A percentile compares a stretch with the other conserved stretches of the same genome.
Conservation (phyloP, 1,284 basidiomycete species). For the Ceratobasidium papillatum region DNA sequence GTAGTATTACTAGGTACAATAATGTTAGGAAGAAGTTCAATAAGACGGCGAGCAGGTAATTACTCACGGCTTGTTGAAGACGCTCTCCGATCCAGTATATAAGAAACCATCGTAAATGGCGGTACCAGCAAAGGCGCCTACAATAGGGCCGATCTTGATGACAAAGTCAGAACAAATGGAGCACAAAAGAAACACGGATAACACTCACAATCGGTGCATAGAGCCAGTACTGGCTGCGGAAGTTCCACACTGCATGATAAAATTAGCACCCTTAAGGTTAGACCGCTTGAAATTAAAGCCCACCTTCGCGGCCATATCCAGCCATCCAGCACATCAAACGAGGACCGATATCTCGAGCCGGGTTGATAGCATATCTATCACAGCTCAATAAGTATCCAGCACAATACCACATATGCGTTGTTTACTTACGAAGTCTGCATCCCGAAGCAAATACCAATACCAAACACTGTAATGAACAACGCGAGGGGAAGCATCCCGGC, state of each 20-base stretch:
- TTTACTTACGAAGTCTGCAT: constrained; percentile 40
- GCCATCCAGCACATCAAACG: constrained; percentile 67
- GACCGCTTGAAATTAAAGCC: constrained; percentile 2
- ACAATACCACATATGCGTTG: not conserved
- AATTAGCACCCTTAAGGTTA: constrained; percentile 39
- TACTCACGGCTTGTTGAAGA: constrained; percentile 46
- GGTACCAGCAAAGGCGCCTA: constrained; percentile 51
- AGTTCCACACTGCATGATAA: constrained; percentile 31
- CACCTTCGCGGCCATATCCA: constrained; percentile 62
- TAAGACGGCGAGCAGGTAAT: too few species aligned
- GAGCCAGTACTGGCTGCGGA: constrained; percentile 71
- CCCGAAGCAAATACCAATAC: not conserved
- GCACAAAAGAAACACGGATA: not conserved
- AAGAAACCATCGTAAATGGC: constrained; percentile 51
- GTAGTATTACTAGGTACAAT: not conserved
- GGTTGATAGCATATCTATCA: constrained; percentile 63
- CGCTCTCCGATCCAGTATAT: constrained; percentile 51
- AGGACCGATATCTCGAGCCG: constrained; percentile 71
- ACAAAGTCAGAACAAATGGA: constrained; percentile 31
- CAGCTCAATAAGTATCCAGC: constrained; percentile 37
- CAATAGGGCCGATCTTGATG: constrained; percentile 45
- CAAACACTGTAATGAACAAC: constrained; percentile 11
- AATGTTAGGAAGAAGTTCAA: not conserved
- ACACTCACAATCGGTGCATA: constrained; percentile 68
- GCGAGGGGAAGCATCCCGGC: constrained; percentile 8